Evolutionary conservation across 768 basidiomycete species (phyloP).

Genomic region (Trichaptum fuscoviolaceum): DNA sequence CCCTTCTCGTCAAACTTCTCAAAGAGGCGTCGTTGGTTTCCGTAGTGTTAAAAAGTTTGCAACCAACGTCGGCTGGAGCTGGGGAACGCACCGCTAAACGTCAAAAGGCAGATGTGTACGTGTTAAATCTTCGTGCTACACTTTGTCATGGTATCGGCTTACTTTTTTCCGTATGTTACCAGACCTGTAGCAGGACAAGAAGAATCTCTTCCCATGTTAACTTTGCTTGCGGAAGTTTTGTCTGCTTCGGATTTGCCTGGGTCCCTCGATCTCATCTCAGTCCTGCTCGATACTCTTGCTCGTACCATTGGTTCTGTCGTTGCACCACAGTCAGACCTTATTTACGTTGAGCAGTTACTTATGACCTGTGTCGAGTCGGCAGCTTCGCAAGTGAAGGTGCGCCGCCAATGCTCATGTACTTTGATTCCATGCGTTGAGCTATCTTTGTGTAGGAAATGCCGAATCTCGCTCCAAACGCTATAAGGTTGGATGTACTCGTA

Average conservation of each 20-base stretch:
- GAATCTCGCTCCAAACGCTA: slow-evolving; percentile 46
- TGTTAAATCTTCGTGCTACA: slow-evolving; percentile 11
- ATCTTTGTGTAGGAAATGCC: slow-evolving; percentile 40
- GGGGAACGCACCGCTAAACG: slow-evolving; percentile 58
- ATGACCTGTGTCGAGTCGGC: slow-evolving; percentile 75
- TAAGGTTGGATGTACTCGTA: slow-evolving; percentile 81
- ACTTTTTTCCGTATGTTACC: background rate
- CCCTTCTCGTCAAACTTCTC: slow-evolving; percentile 43
- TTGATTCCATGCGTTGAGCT: background rate
- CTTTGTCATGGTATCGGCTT: background rate
- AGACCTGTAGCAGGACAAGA: slow-evolving; percentile 22
- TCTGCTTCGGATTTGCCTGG: slow-evolving; percentile 59
- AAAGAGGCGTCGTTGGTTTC: slow-evolving; percentile 47
- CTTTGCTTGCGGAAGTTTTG: slow-evolving; percentile 64
- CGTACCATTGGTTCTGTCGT: slow-evolving; percentile 55
- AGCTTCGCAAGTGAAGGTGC: slow-evolving; percentile 51
- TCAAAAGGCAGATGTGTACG: slow-evolving; percentile 51
- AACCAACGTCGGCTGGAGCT: slow-evolving; percentile 36
- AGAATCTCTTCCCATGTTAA: slow-evolving; percentile 42
- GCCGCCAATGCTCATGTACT: no score
- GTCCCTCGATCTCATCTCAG: slow-evolving; percentile 65
- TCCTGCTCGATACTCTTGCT: slow-evolving; percentile 67
- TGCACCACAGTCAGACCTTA: slow-evolving; percentile 55
- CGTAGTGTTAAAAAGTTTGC: slow-evolving; percentile 45
- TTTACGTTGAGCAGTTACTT: slow-evolving; percentile 76